A percentile compares a stretch with the other conserved stretches of the same genome.
phyloP scores from a whole-genome alignment of 2,329 filamentous ascomycete genomes.

The Fusarium xylarioides region DNA sequence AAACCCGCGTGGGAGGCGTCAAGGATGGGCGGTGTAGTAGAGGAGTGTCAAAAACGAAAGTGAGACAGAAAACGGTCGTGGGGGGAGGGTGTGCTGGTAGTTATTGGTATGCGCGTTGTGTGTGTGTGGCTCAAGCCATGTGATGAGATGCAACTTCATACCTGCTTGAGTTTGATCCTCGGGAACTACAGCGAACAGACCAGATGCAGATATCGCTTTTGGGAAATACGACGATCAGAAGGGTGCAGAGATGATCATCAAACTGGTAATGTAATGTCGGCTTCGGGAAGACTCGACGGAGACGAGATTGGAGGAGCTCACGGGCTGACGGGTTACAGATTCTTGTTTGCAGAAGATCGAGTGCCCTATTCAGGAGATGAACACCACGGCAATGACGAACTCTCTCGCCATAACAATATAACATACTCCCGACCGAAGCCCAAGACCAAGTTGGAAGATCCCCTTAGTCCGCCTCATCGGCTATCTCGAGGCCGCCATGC shows the following conservation, averaged over 20 bases:
- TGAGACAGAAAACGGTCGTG: slow-evolving; percentile 6
- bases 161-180: not conserved
- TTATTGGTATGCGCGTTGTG: not conserved
- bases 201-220: not conserved
- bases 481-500: not conserved
- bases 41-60: not conserved
- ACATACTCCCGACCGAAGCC: not conserved
- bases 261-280: not conserved
- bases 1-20: slow-evolving; percentile 1
- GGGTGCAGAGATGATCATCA: not conserved
- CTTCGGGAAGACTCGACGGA: slow-evolving; percentile 15
- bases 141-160: not conserved
- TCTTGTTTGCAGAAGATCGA: slow-evolving; percentile 20
- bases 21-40: slow-evolving; percentile 1
- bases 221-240: not conserved
- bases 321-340: slow-evolving; percentile 23
- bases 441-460: not conserved
- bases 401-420: not conserved
- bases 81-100: not conserved
- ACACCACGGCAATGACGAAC: not conserved
- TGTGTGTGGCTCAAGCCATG: not conserved
- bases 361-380: not conserved
- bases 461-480: slow-evolving; percentile 1
- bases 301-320: slow-evolving; percentile 20
- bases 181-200: not conserved